Conservation (phyloP, 345 rosid species). For the Salix caprea region DNA sequence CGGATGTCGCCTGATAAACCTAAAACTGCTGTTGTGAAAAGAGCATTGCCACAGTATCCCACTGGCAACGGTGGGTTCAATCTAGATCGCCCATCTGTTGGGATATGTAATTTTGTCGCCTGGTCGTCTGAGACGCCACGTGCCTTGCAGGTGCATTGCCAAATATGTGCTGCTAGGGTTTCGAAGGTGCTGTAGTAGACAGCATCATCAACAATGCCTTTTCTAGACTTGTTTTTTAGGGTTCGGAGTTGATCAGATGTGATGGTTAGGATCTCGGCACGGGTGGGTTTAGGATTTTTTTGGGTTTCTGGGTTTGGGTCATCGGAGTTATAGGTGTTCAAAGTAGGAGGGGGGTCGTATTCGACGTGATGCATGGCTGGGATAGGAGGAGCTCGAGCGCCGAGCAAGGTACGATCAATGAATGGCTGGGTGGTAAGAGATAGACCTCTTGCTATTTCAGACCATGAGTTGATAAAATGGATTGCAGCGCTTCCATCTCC, state of each 20-base stretch:
- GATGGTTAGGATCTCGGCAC: conserved; percentile 7
- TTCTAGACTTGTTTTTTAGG: conserved; percentile 14
- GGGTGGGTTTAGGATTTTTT: background rate
- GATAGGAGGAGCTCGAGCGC: conserved; percentile 10
- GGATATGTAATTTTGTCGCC: conserved; percentile 9
- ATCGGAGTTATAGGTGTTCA: background rate
- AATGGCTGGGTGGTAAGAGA: background rate
- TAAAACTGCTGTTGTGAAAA: conserved; percentile 25
- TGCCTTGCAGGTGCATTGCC: conserved; percentile 32
- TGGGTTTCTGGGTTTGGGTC: background rate
- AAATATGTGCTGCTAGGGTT: conserved; percentile 23
- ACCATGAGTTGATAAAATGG: conserved; percentile 30
- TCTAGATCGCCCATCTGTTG: conserved; percentile 37
- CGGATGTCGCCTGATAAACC: conserved; percentile 18
- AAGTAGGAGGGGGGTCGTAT: conserved; percentile 18
- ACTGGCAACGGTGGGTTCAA: conserved; percentile 38
- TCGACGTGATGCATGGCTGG: conserved; percentile 23
- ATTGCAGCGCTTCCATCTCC: conserved; percentile 18
- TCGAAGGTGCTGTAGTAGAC: conserved; percentile 7
- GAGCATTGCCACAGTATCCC: conserved; percentile 40
- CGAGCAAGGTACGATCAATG: conserved; percentile 14
- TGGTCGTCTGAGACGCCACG: conserved; percentile 19
- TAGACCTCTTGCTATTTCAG: conserved; percentile 19
- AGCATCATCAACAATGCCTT: background rate
- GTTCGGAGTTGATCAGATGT: conserved; percentile 12